Percentiles rank a stretch among this genome's conserved stretches.
phyloP scores from a whole-genome alignment of 2,329 filamentous ascomycete genomes.

The Colletotrichum plurivorum region DNA sequence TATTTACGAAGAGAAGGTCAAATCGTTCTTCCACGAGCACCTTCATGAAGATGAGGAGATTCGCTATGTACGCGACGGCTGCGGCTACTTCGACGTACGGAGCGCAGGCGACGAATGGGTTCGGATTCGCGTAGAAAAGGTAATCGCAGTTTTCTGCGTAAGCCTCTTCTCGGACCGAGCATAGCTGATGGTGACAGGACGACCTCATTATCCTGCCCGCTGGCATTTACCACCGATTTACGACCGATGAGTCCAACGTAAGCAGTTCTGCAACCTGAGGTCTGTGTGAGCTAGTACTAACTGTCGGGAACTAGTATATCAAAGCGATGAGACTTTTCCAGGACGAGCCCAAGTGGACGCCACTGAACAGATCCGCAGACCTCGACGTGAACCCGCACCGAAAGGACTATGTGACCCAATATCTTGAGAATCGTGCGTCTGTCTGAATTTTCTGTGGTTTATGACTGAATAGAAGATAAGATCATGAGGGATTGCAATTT shows the following conservation, averaged over 20 bases:
- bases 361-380: slow-evolving; percentile 83
- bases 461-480: too few species aligned
- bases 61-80: slow-evolving; percentile 89
- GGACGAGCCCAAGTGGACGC: slow-evolving; percentile 98
- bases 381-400: slow-evolving; percentile 85
- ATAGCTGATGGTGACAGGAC: slow-evolving; percentile 53
- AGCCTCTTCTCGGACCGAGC: neutral
- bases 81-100: slow-evolving; percentile 94
- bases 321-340: slow-evolving; percentile 98
- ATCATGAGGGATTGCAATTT: too few species aligned
- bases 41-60: slow-evolving; percentile 99
- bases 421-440: slow-evolving; percentile 38
- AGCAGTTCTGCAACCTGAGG: slow-evolving; percentile 54
- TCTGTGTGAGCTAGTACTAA: slow-evolving; percentile 10
- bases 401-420: slow-evolving; percentile 79
- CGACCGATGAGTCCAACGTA: slow-evolving; percentile 92
- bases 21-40: slow-evolving; percentile 94
- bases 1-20: slow-evolving; percentile 93
- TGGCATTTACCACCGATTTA: slow-evolving; percentile 98
- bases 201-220: slow-evolving; percentile 95
- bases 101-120: slow-evolving; percentile 90
- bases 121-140: slow-evolving; percentile 85
- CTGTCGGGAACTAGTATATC: slow-evolving; percentile 76
- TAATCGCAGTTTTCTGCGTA: slow-evolving; percentile 44
- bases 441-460: neutral